A percentile compares a stretch with the other conserved stretches of the same genome.
Conservation (phyloP, 768 basidiomycete species). For the Phylloporus sp. region DNA sequence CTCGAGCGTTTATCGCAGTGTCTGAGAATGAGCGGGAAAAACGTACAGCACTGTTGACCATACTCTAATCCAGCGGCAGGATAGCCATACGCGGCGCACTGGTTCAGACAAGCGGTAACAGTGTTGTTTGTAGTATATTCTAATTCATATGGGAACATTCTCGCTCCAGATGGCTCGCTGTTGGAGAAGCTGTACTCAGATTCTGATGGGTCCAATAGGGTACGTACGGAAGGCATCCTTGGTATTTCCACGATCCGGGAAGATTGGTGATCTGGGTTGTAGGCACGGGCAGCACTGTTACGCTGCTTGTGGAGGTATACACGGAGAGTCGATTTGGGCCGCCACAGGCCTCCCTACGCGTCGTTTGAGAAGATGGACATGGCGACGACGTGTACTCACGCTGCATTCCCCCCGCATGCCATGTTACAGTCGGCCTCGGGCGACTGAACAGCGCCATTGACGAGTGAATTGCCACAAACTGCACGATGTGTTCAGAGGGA, state of each 20-base stretch:
- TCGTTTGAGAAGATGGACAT: not conserved
- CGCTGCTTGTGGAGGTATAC: slow-evolving; percentile 48
- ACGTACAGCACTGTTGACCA: slow-evolving; percentile 70
- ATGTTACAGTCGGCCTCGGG: slow-evolving; percentile 57
- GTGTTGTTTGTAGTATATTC: slow-evolving; percentile 59
- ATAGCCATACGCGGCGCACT: slow-evolving; percentile 69
- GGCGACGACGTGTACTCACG: slow-evolving; percentile 36
- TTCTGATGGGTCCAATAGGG: not conserved
- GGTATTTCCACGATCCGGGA: slow-evolving; percentile 59
- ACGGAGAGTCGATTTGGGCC: slow-evolving; percentile 68
- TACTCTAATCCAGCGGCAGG: slow-evolving; percentile 67
- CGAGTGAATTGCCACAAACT: slow-evolving; percentile 70
- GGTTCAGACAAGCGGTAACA: slow-evolving; percentile 56
- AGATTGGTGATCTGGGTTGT: slow-evolving; percentile 48
- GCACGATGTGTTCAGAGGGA: no score
- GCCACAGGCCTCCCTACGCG: slow-evolving; percentile 59
- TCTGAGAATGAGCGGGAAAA: not conserved
- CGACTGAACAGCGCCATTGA: slow-evolving; percentile 52
- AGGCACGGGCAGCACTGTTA: slow-evolving; percentile 59
- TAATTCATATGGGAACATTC: slow-evolving; percentile 58
- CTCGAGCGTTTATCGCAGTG: not conserved
- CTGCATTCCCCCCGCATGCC: slow-evolving; percentile 64
- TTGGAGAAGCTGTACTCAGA: no score
- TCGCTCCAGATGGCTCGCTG: slow-evolving; percentile 46
- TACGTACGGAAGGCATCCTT: slow-evolving; percentile 58